phyloP scores from a whole-genome alignment of 345 rosid species.

The Eucalyptus polyanthemos region DNA sequence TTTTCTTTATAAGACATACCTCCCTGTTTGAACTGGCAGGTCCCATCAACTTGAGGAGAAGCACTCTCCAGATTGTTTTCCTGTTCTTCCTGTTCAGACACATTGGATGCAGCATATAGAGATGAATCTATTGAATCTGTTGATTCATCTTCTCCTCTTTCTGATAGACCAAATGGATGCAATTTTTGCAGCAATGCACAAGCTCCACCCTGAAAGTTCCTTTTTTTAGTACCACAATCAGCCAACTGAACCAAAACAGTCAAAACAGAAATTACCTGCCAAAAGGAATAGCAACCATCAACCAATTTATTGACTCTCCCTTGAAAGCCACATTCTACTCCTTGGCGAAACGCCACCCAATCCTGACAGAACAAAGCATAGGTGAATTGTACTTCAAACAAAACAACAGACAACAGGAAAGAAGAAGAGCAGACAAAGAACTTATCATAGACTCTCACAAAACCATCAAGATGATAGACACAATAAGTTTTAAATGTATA shows the following conservation, averaged over 20 bases:
- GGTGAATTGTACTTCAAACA: background rate
- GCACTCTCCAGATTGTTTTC: conserved; percentile 13
- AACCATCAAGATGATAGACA: background rate
- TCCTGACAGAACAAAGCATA: conserved; percentile 18
- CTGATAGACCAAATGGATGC: background rate
- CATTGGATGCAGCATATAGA: conserved; percentile 12
- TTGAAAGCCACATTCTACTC: conserved; percentile 93
- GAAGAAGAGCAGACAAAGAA: background rate
- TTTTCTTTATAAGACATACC: conserved; percentile 10
- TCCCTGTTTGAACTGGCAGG: conserved; percentile 11
- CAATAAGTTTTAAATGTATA: background rate
- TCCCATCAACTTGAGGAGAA: conserved; percentile 9
- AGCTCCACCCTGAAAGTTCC: conserved; percentile 56
- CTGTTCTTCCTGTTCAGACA: conserved; percentile 38
- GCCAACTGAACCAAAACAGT: background rate
- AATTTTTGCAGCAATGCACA: conserved; percentile 54
- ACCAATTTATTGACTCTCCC: conserved; percentile 96
- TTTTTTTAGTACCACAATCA: background rate
- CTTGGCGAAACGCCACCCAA: conserved; percentile 91
- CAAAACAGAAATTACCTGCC: conserved; percentile 61
- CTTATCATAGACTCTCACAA: background rate
- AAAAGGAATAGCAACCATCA: conserved; percentile 97
- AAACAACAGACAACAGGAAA: background rate
- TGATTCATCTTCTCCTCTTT: conserved; percentile 9
- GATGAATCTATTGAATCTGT: conserved; percentile 11